Base-by-base conservation (phyloP, 2,329 filamentous ascomycete species). In the Scedosporium minutisporum region DNA sequence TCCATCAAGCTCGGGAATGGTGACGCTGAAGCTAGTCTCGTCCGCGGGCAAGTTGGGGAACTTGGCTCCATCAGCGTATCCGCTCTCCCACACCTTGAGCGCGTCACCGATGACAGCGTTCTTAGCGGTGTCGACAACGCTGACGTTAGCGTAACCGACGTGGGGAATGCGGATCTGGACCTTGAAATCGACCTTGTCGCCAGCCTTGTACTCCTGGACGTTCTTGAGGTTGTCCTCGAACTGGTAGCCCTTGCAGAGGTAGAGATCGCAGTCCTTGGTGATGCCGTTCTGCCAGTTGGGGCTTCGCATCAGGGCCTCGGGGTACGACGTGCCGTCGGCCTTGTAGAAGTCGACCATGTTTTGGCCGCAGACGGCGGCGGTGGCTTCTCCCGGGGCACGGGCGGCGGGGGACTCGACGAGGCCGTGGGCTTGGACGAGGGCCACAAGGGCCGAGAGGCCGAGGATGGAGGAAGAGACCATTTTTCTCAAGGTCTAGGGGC, bases 61-160 rank as follows among this genome's bases (percentile, higher is more conserved):
- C 58, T 55, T 42, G 18, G 57, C 62, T 0, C 62, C 62, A 61
- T 51, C 42, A 27, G 41, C 63, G 63, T 57, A 66, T 57, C 63
- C 63, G 64, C 48, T 66, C 65, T 73, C 73, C 76, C 77, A 82
- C 61, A 69, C 72, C 62, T 74, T 78, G 59, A 83, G 72, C n/a
- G 78, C 75, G 61, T 72, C 65, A 18, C 80, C 82, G 42, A 86
- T 76, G 63, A 82, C 70, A 10, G 69, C 74, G 71, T 84, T 77
- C 53, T 75, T 73, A 18, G 72, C 71, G 18, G 75, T 74, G 66
- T 79, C 74, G 63, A 84, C 72, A 58, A 82, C 75, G 42, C 77
- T 79, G 62, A 83, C 76, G 68, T 83, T 83, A 10, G 69, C 68
- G 25, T 68, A 69, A n/a, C 70, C 70, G 1, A 70, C 69, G 27